Evolutionary conservation across 371 early-diverging fungal genomes (phyloP), one percentile per base, ranked within the genome.

Genomic region (Mucor piriformis): DNA sequence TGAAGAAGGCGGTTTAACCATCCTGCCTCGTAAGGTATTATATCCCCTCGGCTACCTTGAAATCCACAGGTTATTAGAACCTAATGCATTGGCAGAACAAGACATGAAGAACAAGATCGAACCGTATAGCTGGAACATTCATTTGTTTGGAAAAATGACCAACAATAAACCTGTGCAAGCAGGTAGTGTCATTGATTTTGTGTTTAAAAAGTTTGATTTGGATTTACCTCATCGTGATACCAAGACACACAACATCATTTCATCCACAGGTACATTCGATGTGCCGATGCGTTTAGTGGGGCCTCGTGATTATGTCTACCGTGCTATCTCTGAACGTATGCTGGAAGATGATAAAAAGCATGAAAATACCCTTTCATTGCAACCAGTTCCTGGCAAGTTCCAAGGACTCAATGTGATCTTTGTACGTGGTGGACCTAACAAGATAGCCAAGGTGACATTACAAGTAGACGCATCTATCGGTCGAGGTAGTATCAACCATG

Each of bases 121-220:
- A 38, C 72, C 56, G 38, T 64, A 37, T 47, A 79, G 51, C 51
- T 86, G 72, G 84, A 83, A 56, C 43, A 74, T 86, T 15, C 83
- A 86, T 53, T 64, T 86, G 49, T 84, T 84, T 62, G 86, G 84
- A 20, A 86, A 86, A 50, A 82, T 86, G 74, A 86, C 86, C 13
- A 84, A 82, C 52, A 65, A 74, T 54, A 63, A 78, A n/a, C 65
- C 74, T 1, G 73, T 86, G 12, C 74, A 81, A 53, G 59, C 74
- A 0, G 74, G 74, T 16, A 84, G 84, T 57, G 74, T 84, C 2
- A 75, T 86, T 12, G 84, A 81, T 42, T 58, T 63, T 3, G 81
- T 84, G 0, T 70, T 84, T 55, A 72, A 73, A 38, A 71, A 67
- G 23, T 84, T 84, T 74, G 74, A 76, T 37, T 61, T 86, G 50